Evolutionary conservation across 805 yeast species (phyloP).

Genomic region (Priceomyces fermenticarens): DNA sequence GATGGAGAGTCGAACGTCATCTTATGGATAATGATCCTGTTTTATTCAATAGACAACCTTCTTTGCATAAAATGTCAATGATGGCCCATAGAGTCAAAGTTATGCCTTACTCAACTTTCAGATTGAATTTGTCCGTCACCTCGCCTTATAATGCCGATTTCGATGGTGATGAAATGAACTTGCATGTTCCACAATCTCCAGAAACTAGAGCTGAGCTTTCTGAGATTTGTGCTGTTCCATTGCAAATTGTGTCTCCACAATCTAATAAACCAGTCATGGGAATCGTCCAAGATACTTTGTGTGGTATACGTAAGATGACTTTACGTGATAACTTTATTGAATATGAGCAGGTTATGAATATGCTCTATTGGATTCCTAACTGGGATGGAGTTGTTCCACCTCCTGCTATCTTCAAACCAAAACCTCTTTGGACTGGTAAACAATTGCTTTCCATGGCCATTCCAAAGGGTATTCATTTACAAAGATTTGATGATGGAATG

Average conservation of each 20-base stretch:
- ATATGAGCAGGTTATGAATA: conserved; percentile 92
- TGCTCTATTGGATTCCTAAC: conserved; percentile 94
- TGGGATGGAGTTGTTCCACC: conserved; percentile 99
- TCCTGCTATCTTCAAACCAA: conserved; percentile 92
- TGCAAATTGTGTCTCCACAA: conserved; percentile 97
- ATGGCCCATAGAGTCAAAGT: conserved; percentile 99
- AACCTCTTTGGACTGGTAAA: conserved; percentile 97
- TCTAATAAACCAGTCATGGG: conserved; percentile 99
- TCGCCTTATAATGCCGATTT: conserved; percentile 99
- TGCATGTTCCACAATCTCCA: conserved; percentile 97
- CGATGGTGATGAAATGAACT: conserved; percentile 99
- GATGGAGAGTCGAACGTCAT: conserved; percentile 99
- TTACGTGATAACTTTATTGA: conserved; percentile 85
- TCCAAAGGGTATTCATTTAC: conserved; percentile 93
- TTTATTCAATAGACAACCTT: conserved; percentile 97
- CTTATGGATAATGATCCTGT: conserved; percentile 97
- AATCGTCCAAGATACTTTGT: conserved; percentile 96
- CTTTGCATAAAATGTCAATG: conserved; percentile 99
- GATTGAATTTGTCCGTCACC: conserved; percentile 94
- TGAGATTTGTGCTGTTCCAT: conserved; percentile 94
- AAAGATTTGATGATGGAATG: conserved; percentile 87
- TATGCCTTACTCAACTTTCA: conserved; percentile 97
- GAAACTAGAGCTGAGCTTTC: conserved; percentile 96
- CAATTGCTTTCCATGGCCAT: conserved; percentile 89
- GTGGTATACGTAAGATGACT: conserved; percentile 96